Percentiles rank a stretch among this genome's conserved stretches.
Evolutionary conservation across 345 rosid species (phyloP).

Genomic region (Cardiospermum halicacabum): DNA sequence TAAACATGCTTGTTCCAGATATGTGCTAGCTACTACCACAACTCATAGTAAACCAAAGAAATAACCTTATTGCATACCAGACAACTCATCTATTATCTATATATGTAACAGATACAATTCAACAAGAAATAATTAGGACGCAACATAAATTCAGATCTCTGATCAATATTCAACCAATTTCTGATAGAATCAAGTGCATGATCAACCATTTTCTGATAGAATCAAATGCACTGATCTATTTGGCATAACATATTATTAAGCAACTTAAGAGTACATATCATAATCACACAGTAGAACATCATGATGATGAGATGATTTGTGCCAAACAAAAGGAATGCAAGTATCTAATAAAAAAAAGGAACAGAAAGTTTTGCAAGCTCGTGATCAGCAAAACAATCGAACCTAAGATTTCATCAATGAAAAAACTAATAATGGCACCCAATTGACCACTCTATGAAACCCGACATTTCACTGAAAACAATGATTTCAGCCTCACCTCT

Average conservation of each 20-base stretch:
- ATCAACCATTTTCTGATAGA: no score
- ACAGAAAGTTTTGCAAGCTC: not conserved
- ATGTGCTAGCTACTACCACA: no score
- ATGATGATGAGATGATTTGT: not conserved
- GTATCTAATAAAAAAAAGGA: not conserved
- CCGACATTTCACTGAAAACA: not conserved
- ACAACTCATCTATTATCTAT: not conserved
- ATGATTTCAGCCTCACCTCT: slow-evolving; percentile 27
- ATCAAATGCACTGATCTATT: not conserved
- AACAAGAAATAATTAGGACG: not conserved
- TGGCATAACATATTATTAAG: not conserved
- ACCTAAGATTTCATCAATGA: not conserved
- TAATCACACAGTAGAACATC: not conserved
- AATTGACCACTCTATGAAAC: not conserved
- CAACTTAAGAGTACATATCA: not conserved
- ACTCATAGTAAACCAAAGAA: not conserved
- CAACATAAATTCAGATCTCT: not conserved
- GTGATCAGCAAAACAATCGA: not conserved
- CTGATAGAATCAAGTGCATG: not conserved
- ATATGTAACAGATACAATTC: not conserved
- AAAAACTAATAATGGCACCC: not conserved
- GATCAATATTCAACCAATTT: no score
- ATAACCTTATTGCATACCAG: not conserved
- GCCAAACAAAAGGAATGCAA: not conserved
- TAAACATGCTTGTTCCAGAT: not conserved